These are phyloP conservation scores for Zygoascus sp. DNA, from an alignment of 1,139 yeast species.

Conservation along the genomic window DNA sequence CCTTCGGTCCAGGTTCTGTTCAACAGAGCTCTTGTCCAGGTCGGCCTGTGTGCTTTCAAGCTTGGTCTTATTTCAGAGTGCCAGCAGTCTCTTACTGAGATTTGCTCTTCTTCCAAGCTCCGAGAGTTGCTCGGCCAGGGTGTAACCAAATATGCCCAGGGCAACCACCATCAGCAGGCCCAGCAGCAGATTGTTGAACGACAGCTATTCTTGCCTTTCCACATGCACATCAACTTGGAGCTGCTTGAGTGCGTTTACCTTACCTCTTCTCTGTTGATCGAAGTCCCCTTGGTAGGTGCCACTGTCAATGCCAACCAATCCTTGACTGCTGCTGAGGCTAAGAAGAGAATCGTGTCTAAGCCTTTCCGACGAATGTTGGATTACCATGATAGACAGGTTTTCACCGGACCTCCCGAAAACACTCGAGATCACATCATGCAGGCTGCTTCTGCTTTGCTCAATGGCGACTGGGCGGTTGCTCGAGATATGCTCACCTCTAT, in stretches of 20 bases:
- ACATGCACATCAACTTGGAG: constrained; percentile 95
- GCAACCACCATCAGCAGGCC: constrained; percentile 10
- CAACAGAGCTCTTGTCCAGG: constrained; percentile 92
- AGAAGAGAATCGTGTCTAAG: constrained; percentile 66
- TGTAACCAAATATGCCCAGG: constrained; percentile 59
- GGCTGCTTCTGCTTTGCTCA: constrained; percentile 84
- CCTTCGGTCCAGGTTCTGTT: constrained; percentile 83
- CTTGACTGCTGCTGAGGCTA: constrained; percentile 45
- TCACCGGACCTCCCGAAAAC: constrained; percentile 97
- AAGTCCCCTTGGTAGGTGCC: constrained; percentile 83
- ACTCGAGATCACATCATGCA: constrained; percentile 91
- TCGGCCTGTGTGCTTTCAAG: constrained; percentile 95
- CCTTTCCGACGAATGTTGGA: constrained; percentile 91
- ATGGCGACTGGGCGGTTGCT: constrained; percentile 86
- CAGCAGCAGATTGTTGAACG: constrained; percentile 45
- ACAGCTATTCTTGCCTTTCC: constrained; percentile 91
- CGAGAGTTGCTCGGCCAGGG: constrained; percentile 96
- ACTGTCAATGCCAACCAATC: constrained; percentile 37
- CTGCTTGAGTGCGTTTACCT: constrained; percentile 90
- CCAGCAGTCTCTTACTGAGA: constrained; percentile 82
- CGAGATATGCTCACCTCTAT: constrained; percentile 66
- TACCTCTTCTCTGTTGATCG: constrained; percentile 85
- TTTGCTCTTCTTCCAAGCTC: constrained; percentile 79
- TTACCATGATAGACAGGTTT: constrained; percentile 88
- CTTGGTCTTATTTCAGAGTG: constrained; percentile 80